These are phyloP conservation scores for Cercophora newfieldiana DNA, from an alignment of 495 filamentous ascomycete species.

Conservation along the genomic window DNA sequence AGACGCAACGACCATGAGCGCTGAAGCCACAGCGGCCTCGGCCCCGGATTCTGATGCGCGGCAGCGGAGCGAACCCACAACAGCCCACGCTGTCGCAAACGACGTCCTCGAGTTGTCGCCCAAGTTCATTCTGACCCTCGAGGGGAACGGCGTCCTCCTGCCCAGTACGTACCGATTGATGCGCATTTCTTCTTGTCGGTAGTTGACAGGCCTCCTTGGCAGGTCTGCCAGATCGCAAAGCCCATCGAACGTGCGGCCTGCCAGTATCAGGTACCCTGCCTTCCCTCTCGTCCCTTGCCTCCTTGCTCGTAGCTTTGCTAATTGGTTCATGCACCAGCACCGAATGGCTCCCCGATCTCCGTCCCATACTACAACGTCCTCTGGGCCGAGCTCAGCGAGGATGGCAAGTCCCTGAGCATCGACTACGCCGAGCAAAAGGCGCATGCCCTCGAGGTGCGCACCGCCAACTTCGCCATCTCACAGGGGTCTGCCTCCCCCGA, in stretches of 20 bases:
- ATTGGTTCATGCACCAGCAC: constrained; percentile 13
- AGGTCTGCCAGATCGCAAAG: constrained; percentile 25
- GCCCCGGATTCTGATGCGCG: constrained; percentile 4
- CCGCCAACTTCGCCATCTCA: constrained; percentile 28
- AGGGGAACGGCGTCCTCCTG: constrained; percentile 23
- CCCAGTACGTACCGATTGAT: constrained; percentile 18
- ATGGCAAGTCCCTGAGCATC: constrained; percentile 63
- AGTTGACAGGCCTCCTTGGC: neutral
- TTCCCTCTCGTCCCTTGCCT: neutral
- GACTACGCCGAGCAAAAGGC: constrained; percentile 61
- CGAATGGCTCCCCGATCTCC: constrained; percentile 20
- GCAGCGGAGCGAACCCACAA: neutral
- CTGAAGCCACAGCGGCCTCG: neutral
- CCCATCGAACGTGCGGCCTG: constrained; percentile 25
- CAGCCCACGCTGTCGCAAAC: neutral
- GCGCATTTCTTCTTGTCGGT: neutral
- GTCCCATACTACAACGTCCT: constrained; percentile 85
- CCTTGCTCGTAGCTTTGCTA: neutral
- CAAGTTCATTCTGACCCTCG: constrained; percentile 27
- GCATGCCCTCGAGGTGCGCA: constrained; percentile 27
- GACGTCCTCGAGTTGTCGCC: constrained; percentile 30
- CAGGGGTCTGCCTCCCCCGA: neutral
- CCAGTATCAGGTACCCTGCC: constrained; percentile 19
- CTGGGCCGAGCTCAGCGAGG: constrained; percentile 64
- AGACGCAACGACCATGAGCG: constrained; percentile 8